phyloP scores from a whole-genome alignment of 257 asterid genomes.

The Scutellaria minor region DNA sequence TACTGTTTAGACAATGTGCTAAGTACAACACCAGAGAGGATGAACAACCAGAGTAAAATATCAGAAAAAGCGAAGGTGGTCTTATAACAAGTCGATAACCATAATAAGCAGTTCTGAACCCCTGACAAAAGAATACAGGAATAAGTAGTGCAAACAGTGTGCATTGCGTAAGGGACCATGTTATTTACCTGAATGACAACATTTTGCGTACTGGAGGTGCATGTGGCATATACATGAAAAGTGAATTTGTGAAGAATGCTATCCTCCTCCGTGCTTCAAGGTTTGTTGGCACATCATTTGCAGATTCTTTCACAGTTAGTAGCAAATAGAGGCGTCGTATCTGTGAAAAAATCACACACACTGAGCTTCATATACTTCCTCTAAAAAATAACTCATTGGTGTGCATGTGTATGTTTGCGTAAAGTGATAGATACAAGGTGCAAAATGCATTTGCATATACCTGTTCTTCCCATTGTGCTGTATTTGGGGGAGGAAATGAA shows the following conservation, averaged over 20 bases:
- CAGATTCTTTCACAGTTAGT: constrained; percentile 80
- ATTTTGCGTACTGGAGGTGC: constrained; percentile 88
- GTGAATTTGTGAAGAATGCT: constrained; percentile 77
- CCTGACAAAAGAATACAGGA: constrained; percentile 3
- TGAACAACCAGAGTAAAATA: neutral
- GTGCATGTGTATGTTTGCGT: neutral
- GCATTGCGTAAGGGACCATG: constrained; percentile 26
- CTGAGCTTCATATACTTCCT: neutral
- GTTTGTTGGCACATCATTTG: constrained; percentile 80
- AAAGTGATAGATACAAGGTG: constrained; percentile 16
- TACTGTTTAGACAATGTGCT: neutral
- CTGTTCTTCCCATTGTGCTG: constrained; percentile 93
- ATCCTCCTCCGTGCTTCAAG: constrained; percentile 88
- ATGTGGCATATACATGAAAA: constrained; percentile 85
- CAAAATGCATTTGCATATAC: constrained; percentile 42
- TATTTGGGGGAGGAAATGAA: constrained; percentile 65
- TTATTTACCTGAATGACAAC: constrained; percentile 74
- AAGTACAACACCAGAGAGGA: neutral
- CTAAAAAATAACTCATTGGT: constrained; percentile 22
- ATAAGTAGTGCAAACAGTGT: constrained; percentile 16
- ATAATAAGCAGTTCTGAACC: neutral
- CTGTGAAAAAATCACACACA: constrained; percentile 42
- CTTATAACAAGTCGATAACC: neutral
- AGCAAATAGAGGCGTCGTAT: constrained; percentile 81
- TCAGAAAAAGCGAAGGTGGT: neutral